Evolutionary conservation across 2,329 filamentous ascomycete genomes (phyloP), one percentile per base, ranked within the genome.

Genomic region (Daldinia sp.): DNA sequence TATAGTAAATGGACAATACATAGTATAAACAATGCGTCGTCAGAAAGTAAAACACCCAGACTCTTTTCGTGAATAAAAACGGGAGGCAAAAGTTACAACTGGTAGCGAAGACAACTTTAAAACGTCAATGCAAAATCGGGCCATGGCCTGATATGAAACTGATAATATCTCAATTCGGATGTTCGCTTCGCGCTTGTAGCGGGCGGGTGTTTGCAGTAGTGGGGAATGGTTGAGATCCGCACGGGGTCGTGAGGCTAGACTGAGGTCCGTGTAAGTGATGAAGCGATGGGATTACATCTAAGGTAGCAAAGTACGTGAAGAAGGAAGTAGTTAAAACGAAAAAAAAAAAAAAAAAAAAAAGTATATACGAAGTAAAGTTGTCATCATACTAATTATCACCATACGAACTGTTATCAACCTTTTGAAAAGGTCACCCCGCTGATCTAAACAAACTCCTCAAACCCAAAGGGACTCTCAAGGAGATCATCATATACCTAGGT

Each of bases 31-130:
- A 30, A 23, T 28, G 3, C 20, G 7, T 12, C 44, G 15, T 51
- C 46, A 33, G 28, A 33, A n/a, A 9, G 46, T 28, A 10, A 18
- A 33, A n/a, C 46, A 6, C 6, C 33, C 7, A 33, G 26, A 33
- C 6, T 33, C 26, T 33, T n/a, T 18, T 60, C n/a, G 9, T 20
- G 28, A n/a, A 28, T 12, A 18, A 58, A 42, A 60, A 39, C 4
- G 33, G 33, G 5, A 9, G 33, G 7, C 10, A 35, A 10, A 10
- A 35, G 10, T 39, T 5, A 39, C 58, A 30, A 30, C 37, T 26
- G 55, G 61, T 65, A 70, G 57, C 65, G 62, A 63, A 35, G 50
- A 55, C 28, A n/a, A 63, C 63, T 15, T 26, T 48, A 59, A 70
- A 70, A 65, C 61, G 50, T 42, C 60, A 48, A 48, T 51, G 54